Base-by-base conservation (phyloP, 306 rosid genomes). In the Quercus bicolor region DNA sequence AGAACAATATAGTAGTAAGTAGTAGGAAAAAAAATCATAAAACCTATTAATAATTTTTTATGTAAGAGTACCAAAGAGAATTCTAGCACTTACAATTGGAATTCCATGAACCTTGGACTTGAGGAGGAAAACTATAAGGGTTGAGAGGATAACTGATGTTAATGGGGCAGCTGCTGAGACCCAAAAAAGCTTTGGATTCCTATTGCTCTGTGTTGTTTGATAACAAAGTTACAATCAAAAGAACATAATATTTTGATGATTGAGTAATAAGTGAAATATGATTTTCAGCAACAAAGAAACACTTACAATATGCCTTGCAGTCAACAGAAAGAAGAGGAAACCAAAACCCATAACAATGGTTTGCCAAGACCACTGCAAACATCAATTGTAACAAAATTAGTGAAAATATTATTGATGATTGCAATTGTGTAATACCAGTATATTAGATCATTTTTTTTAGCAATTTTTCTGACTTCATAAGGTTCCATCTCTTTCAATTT, bases 361-460 rank as follows among this genome's bases (percentile, higher is more conserved):
- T 89, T 91, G 93, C 97, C 96, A 90, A 73, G 97, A 91, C 99
- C 99, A 96, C 98, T 96, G 96, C 90, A 86, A 48, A 12, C 75
- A 86, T 23, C 69, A 70, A 61, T 33, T 34, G 60, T 33, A 81
- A 70, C 59, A 26, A 20, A 29, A 24, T 62, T 72, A 79, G 6
- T 59, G 9, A 37, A 57, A 26, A n/a, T 29, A 56, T 9, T 43
- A 56, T 2, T 45, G 71, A 18, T 10, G 61, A 70, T 11, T 45
- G 12, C 48, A 78, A 26, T 31, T 28, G 52, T 28, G 12, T 6
- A 29, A 64, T 61, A 61, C 28, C 10, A 61, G n/a, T 26, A 61
- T 14, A n/a, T 21, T 23, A 28, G n/a, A 28, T 62, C 3, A 10
- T 23, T 59, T 24, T 7, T 62, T 62, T 15, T 1, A 12, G 3